Percentiles rank a stretch among this genome's conserved stretches.
Evolutionary conservation across 2,329 filamentous ascomycete species (phyloP).

Genomic region (Chaetomiaceae sp.): DNA sequence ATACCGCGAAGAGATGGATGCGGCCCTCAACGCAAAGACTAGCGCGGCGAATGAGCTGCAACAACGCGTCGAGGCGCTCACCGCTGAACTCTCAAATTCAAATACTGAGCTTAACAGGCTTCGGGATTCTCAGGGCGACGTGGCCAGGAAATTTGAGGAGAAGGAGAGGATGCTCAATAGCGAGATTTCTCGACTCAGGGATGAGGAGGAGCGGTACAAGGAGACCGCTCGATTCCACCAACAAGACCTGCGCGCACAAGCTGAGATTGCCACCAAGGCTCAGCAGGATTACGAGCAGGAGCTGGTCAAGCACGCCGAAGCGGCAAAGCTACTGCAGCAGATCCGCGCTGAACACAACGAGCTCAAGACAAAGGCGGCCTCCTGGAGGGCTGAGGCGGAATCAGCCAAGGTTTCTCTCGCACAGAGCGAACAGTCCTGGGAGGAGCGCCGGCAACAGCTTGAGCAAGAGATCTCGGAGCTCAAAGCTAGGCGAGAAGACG

Average conservation of each 20-base stretch:
- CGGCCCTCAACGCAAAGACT: slow-evolving; percentile 71
- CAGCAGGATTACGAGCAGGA: slow-evolving; percentile 96
- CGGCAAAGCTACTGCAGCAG: slow-evolving; percentile 77
- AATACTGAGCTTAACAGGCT: slow-evolving; percentile 79
- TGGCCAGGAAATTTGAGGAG: slow-evolving; percentile 66
- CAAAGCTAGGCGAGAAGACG: slow-evolving; percentile 73
- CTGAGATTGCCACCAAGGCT: slow-evolving; percentile 86
- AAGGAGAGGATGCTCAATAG: slow-evolving; percentile 75
- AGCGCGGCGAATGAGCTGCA: slow-evolving; percentile 74
- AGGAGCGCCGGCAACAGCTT: slow-evolving; percentile 72
- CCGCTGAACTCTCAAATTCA: slow-evolving; percentile 71
- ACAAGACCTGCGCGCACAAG: slow-evolving; percentile 87
- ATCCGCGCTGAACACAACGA: slow-evolving; percentile 77
- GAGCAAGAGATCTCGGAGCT: slow-evolving; percentile 81
- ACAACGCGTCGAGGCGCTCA: slow-evolving; percentile 78
- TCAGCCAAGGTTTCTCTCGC: slow-evolving; percentile 73
- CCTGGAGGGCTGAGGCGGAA: slow-evolving; percentile 75
- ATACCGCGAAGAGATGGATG: slow-evolving; percentile 82
- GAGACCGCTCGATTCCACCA: slow-evolving; percentile 81
- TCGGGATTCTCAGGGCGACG: slow-evolving; percentile 75
- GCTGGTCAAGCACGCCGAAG: slow-evolving; percentile 90
- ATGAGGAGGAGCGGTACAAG: slow-evolving; percentile 74
- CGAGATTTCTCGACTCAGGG: slow-evolving; percentile 76
- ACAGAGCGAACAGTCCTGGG: slow-evolving; percentile 84
- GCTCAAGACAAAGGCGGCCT: slow-evolving; percentile 72